Evolutionary conservation across 2,329 filamentous ascomycete genomes (phyloP), one percentile per base, ranked within the genome.

Genomic region (Ascocoryne sarcoides): DNA sequence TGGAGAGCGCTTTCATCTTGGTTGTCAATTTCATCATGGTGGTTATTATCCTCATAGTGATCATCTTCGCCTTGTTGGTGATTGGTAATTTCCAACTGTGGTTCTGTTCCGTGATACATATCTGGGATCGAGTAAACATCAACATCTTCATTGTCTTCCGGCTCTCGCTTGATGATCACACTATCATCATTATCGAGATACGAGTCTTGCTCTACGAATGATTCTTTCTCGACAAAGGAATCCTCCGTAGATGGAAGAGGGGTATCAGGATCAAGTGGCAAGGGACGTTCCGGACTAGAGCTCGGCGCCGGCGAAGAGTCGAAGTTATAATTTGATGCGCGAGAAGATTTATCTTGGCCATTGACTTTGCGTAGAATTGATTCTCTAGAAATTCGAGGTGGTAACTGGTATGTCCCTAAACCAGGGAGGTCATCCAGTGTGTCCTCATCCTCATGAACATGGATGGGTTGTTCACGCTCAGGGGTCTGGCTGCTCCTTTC

Each of bases 311-410:
- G 75, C 2, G 78, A 79, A 3, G 76, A 79, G 12, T 26, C 12
- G 53, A 82, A 76, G 52, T 74, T 73, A 48, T 76, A 80, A 42
- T 79, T 75, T 3, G 79, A 76, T 39, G 78, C 70, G 43, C 68
- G 64, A 15, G 79, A 74, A 32, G 73, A 68, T 35, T 62, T 52
- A 45, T 69, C 54, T 31, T 66, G 50, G 34, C 72, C 85, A 59
- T 92, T 86, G 40, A 95, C 82, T 47, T 90, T 87, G 39, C 85
- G 81, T 53, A 96, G 69, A 52, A 96, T 96, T 0, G 89, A 95
- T 60, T 96, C 92, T 28, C 90, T 78, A 7, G 90, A 95, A 57
- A 96, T 94, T 40, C 82, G 82, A 9, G 84, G 73, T 14, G 79
- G 85, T 10, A 82, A 65, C 49, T 82, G 71, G 52, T 82, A 82